Conservation (phyloP, 1,284 basidiomycete genomes). For the Amylostereum areolatum region DNA sequence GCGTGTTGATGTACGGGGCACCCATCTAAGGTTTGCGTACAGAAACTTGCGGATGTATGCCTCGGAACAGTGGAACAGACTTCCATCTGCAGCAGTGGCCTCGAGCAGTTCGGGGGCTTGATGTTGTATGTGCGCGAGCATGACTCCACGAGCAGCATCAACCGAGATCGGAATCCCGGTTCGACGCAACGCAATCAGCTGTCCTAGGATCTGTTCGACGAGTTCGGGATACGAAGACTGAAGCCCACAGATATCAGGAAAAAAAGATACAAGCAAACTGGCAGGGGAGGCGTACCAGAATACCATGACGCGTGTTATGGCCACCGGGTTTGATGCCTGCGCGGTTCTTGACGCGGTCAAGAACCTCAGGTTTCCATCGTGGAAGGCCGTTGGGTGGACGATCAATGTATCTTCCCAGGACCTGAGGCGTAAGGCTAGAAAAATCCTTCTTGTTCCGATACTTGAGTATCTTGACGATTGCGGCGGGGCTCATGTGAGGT, state of each 20-base stretch:
- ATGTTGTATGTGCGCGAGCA: neutral
- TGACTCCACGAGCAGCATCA: neutral
- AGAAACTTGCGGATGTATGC: neutral
- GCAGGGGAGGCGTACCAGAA: neutral
- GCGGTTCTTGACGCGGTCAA: neutral
- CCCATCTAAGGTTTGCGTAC: conserved; percentile 11
- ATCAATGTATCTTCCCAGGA: neutral
- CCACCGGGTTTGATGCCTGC: neutral
- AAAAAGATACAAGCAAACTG: neutral
- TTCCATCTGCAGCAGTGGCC: neutral
- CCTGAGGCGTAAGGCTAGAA: neutral
- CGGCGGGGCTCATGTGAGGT: neutral
- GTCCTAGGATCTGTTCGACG: neutral
- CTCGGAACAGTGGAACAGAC: neutral
- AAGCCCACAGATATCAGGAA: neutral
- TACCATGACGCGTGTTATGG: neutral
- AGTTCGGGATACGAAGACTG: neutral
- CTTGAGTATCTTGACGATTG: neutral
- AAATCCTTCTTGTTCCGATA: neutral
- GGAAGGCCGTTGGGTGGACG: neutral
- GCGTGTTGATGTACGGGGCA: conserved; percentile 18
- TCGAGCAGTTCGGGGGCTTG: neutral
- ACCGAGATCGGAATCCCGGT: neutral
- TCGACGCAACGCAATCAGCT: neutral
- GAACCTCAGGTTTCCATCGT: neutral